phyloP scores from a whole-genome alignment of 768 basidiomycete species.

The Holtermanniella nyarrowii region DNA sequence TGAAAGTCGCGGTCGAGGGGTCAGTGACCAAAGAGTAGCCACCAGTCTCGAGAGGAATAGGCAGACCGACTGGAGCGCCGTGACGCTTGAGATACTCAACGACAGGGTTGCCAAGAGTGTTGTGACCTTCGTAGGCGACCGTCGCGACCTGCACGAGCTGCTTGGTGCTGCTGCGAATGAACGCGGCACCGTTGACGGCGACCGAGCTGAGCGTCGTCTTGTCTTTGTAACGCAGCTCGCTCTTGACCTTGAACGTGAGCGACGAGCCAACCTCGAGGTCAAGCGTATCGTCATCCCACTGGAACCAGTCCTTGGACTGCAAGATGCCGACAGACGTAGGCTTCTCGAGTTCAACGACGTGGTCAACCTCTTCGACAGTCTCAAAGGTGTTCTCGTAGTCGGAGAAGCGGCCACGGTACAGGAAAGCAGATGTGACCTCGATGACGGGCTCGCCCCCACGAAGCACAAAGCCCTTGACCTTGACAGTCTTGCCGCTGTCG shows the following conservation, averaged over 20 bases:
- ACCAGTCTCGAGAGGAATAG: conserved; percentile 66
- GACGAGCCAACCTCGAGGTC: conserved; percentile 69
- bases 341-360: conserved; percentile 60
- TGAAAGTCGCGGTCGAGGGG: conserved; percentile 57
- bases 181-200: conserved; percentile 72
- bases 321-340: conserved; percentile 81
- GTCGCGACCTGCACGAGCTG: conserved; percentile 77
- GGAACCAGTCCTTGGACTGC: conserved; percentile 95
- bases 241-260: conserved; percentile 80
- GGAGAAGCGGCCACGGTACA: conserved; percentile 87
- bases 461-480: conserved; percentile 50
- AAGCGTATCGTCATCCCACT: conserved; percentile 74
- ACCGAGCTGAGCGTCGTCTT: conserved; percentile 73
- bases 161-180: conserved; percentile 78
- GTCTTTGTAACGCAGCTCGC: conserved; percentile 82
- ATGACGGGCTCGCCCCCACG: conserved; percentile 72
- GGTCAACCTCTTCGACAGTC: conserved; percentile 77
- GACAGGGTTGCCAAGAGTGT: conserved; percentile 86
- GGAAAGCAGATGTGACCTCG: conserved; percentile 88
- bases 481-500: conserved; percentile 83
- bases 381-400: conserved; percentile 97
- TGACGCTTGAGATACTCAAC: conserved; percentile 86
- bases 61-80: conserved; percentile 65
- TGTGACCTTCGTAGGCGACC: conserved; percentile 74
- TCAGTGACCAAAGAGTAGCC: conserved; percentile 71